Base-by-base conservation (phyloP, 2,329 filamentous ascomycete genomes). In the Botrytis porri region DNA sequence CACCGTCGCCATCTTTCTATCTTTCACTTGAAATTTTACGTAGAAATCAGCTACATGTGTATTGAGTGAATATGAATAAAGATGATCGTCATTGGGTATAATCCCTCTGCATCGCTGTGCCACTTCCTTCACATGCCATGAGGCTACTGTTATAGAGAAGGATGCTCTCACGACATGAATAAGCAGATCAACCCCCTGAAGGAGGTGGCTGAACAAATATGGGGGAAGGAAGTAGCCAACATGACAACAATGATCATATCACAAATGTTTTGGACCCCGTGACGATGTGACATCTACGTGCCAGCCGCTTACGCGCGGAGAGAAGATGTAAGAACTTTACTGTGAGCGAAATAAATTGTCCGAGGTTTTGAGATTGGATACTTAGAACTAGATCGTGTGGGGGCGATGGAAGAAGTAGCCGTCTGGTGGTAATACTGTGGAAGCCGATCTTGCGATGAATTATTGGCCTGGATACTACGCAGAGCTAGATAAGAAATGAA, bases 111-210 rank as follows among this genome's bases (percentile, higher is more conserved):
- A 60, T 20, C 57, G 62, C 41, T 62, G 32, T 70, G 69, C 65
- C 65, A 67, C 65, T 41, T 67, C 48, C 48, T 67, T 67, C 48
- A 57, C 35, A 25, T 57, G 18, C 25, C 18, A 41, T 41, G 25
- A 29, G 45, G 64, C 32, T 54, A 67, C 64, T 41, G 25, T 41
- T 32, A 48, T 32, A 57, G 14, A 67, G 35, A 41, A 67, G 48
- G 48, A 67, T 57, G 35, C 25, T 66, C 25, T 67, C 48, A 59
- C 35, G 35, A 51, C 25, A 67, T 67, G 65, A 67, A 41, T 67
- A 67, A 67, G 45, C 65, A 67, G 16, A 54, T 51, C 35, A 41
- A 67, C 7, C 51, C 29, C 20, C 20, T 37, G 29, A 65, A 48
- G 63, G 63, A 65, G 48, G 63, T 65, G 63, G 63, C 63, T 65